Base-by-base conservation (phyloP, 2,329 filamentous ascomycete genomes). In the Bretziella fagacearum region DNA sequence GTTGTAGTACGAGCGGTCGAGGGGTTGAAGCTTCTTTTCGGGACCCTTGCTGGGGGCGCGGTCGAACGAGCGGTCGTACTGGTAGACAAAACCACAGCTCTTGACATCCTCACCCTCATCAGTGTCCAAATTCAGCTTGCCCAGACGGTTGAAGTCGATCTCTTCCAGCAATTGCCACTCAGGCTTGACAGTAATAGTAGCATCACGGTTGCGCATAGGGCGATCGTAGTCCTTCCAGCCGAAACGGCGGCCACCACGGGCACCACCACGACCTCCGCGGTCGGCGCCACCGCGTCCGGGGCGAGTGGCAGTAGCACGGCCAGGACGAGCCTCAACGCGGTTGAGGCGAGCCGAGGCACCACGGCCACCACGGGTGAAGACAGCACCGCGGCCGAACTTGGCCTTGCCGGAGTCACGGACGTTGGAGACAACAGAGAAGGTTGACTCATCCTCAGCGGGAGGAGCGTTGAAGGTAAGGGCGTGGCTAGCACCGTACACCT, bases 201-300 rank as follows among this genome's bases (percentile, higher is more conserved):
- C 83, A 67, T 98, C 91, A 52, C 91, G 84, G 66, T 93, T 95
- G 59, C 91, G 81, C 63, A 89, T 77, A 52, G 91, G 91, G 78
- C 96, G 96, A 70, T 98, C 91, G 62, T 86, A 94, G 63, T 98
- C 91, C 67, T 91, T 93, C 89, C 91, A 96, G 61, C 91, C 91
- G 59, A 95, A 95, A 56, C 91, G 79, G 55, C 91, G 81, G 44
- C 84, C 83, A 52, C 84, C 79, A 54, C 82, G 70, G 39, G 78
- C 77, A 57, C 79, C 78, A 47, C 79, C 72, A 49, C 85, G 74
- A 27, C 79, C 81, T 41, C 81, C 79, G 59, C 76, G 76, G 59
- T 86, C 84, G 52, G 69, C 66, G 54, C 74, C 73, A 56, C 74
- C 71, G 58, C 84, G 77, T 46, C 77, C 80, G 58, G 77, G 73